Conservation (phyloP, 257 asterid genomes). For the Solanum gandarillasii region DNA sequence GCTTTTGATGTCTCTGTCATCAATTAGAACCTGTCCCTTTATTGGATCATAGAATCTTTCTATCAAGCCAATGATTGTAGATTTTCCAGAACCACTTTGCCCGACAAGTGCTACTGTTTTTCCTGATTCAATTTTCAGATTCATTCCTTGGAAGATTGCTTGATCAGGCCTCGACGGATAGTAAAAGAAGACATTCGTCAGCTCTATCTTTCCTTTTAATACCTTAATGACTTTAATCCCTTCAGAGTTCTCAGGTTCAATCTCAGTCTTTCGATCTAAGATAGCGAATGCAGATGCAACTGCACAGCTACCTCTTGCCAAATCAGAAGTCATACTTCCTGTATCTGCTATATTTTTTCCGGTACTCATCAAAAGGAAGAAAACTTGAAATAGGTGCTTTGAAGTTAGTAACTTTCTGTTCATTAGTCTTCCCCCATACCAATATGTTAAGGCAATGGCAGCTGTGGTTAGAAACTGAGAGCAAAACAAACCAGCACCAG, state of each 20-base stretch:
- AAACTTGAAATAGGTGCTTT: conserved; percentile 51
- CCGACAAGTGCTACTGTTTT: conserved; percentile 60
- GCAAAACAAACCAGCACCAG: conserved; percentile 39
- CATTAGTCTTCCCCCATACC: conserved; percentile 81
- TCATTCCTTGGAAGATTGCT: conserved; percentile 47
- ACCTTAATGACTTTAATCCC: conserved; percentile 18
- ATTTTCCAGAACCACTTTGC: conserved; percentile 74
- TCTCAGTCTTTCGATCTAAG: conserved; percentile 38
- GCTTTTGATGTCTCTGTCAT: conserved; percentile 39
- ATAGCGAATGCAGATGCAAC: conserved; percentile 41
- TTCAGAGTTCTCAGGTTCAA: conserved; percentile 37
- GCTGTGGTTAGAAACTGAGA: conserved; percentile 53
- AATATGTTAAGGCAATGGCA: conserved; percentile 49
- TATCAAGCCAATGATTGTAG: conserved; percentile 51
- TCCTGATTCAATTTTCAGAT: conserved; percentile 48
- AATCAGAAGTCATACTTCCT: conserved; percentile 65
- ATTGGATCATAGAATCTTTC: conserved; percentile 72
- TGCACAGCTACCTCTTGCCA: conserved; percentile 55
- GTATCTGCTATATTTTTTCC: conserved; percentile 76
- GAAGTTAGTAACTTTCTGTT: conserved; percentile 32
- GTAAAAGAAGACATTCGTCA: conserved; percentile 34
- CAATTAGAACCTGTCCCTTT: conserved; percentile 44
- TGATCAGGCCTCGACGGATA: conserved; percentile 69
- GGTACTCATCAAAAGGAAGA: conserved; percentile 70
- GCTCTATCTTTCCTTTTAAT: conserved; percentile 35